These are phyloP conservation scores for Penicillium daleae DNA, from an alignment of 495 filamentous ascomycete genomes.

Conservation along the genomic window DNA sequence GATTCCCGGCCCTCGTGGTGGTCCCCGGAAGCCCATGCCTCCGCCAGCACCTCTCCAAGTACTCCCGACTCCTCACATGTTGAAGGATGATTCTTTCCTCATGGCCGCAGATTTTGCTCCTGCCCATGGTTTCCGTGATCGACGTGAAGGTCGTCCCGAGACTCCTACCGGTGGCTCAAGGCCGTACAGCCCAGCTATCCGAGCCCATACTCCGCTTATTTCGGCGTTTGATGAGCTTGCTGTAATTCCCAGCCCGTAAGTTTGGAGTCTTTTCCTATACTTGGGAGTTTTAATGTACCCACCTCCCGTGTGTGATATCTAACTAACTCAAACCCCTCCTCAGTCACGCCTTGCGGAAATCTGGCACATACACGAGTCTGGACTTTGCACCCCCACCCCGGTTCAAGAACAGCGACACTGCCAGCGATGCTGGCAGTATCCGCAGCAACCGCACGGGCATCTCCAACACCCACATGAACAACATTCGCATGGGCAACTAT, in stretches of 20 bases:
- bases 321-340: conserved; percentile 32
- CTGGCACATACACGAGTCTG: conserved; percentile 82
- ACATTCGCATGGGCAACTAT: conserved; percentile 86
- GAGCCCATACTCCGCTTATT: conserved; percentile 74
- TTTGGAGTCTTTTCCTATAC: conserved; percentile 33
- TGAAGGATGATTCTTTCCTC: conserved; percentile 82
- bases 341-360: conserved; percentile 86
- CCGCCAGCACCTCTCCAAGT: conserved; percentile 74
- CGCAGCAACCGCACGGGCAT: conserved; percentile 83
- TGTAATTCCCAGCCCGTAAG: conserved; percentile 88
- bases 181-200: conserved; percentile 71
- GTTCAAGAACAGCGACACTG: conserved; percentile 71
- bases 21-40: conserved; percentile 64
- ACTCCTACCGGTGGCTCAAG: conserved; percentile 76
- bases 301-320: conserved; percentile 1
- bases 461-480: conserved; percentile 68
- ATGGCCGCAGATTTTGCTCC: conserved; percentile 87
- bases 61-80: conserved; percentile 82
- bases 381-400: conserved; percentile 95
- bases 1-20: conserved; percentile 48
- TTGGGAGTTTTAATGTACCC: background rate
- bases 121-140: conserved; percentile 67
- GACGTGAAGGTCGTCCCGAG: conserved; percentile 72
- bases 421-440: conserved; percentile 87
- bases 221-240: conserved; percentile 87